These are phyloP conservation scores for Penicillium hordei DNA, from an alignment of 2,329 filamentous ascomycete species.

Conservation along the genomic window DNA sequence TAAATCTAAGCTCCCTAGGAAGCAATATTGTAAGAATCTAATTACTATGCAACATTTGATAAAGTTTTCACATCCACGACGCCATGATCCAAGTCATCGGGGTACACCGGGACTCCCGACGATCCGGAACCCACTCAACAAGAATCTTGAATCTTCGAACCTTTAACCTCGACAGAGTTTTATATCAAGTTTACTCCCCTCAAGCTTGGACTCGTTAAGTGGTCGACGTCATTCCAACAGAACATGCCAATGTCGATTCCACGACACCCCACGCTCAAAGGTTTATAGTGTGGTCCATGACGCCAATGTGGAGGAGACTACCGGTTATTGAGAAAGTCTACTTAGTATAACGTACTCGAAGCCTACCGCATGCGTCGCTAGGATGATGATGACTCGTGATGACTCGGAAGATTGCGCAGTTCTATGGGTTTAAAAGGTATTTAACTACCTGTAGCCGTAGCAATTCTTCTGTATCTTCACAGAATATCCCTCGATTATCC, in stretches of 20 bases:
- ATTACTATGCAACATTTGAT: neutral
- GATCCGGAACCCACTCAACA: neutral
- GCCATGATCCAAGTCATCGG: neutral
- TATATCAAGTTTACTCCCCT: neutral
- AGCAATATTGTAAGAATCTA: neutral
- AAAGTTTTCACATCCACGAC: constrained; percentile 1
- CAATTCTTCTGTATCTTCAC: neutral
- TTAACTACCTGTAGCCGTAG: neutral
- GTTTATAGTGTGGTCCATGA: constrained; percentile 3
- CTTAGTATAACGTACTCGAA: neutral
- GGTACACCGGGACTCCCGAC: neutral
- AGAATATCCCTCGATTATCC: too few species aligned
- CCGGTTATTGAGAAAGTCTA: neutral
- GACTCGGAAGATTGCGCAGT: neutral
- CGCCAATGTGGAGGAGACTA: neutral
- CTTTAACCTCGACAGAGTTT: neutral
- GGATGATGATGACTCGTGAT: neutral
- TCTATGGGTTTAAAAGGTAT: neutral
- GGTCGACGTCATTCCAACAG: constrained; percentile 4
- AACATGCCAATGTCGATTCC: neutral
- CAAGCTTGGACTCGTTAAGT: neutral
- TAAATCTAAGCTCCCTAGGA: accelerated
- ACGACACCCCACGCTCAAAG: neutral
- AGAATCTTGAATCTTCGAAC: neutral
- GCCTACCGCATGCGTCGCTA: neutral